These are phyloP conservation scores for Phytophthora ramorum DNA, from an alignment of 352 stramenopile genomes.

Conservation along the genomic window DNA sequence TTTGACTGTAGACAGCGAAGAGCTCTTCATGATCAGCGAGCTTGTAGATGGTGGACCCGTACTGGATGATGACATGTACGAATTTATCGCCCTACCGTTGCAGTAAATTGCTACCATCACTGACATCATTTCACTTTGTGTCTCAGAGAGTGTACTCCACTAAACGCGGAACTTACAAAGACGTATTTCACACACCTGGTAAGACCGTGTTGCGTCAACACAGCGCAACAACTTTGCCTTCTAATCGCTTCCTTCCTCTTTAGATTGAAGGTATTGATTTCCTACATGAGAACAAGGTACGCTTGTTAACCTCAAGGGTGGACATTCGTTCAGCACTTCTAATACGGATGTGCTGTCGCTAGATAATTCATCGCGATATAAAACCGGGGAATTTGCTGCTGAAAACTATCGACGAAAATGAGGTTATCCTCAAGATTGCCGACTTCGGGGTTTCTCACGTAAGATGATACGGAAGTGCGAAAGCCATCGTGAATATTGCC, in stretches of 20 bases:
- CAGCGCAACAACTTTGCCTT: not conserved
- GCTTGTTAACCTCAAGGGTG: not conserved
- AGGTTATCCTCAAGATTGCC: slow-evolving; percentile 79
- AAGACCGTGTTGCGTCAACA: slow-evolving; percentile 5
- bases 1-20: slow-evolving; percentile 59
- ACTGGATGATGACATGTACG: slow-evolving; percentile 69
- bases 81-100: not conserved
- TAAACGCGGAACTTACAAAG: slow-evolving; percentile 66
- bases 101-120: not conserved
- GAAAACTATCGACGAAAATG: slow-evolving; percentile 59
- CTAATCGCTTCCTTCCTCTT: not conserved
- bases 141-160: slow-evolving; percentile 66
- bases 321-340: no score
- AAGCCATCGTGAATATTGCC: not conserved
- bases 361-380: slow-evolving; percentile 87
- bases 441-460: slow-evolving; percentile 87
- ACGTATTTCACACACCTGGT: slow-evolving; percentile 83
- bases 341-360: not conserved
- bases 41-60: slow-evolving; percentile 76
- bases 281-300: slow-evolving; percentile 81
- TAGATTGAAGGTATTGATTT: slow-evolving; percentile 88
- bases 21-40: slow-evolving; percentile 89
- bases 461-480: slow-evolving; percentile 2
- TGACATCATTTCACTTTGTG: slow-evolving; percentile 3
- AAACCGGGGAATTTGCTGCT: slow-evolving; percentile 83